A percentile compares a stretch with the other conserved stretches of the same genome.
Conservation (phyloP, 345 rosid species). For the Brassica juncea region DNA sequence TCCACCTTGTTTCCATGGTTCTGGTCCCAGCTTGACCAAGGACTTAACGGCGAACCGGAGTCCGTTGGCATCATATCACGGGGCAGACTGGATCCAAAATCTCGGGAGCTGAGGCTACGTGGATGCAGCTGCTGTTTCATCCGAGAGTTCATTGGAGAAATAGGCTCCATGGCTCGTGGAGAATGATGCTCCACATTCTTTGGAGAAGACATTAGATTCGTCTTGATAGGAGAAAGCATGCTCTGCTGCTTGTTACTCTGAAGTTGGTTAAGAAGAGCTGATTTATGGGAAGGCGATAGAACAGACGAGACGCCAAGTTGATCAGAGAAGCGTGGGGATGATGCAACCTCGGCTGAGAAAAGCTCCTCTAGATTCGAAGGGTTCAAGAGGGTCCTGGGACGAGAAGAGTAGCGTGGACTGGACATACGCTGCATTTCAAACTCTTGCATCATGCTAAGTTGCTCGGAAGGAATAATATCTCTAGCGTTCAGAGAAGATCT, state of each 20-base stretch:
- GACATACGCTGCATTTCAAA: conserved; percentile 43
- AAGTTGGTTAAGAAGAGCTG: conserved; percentile 59
- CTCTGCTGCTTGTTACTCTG: conserved; percentile 73
- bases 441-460: conserved; percentile 49
- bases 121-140: conserved; percentile 54
- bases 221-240: conserved; percentile 78
- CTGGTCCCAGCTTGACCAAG: conserved; percentile 89
- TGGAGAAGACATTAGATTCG: conserved; percentile 53
- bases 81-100: conserved; percentile 56
- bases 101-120: conserved; percentile 65
- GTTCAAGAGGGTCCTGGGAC: too few species aligned
- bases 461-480: conserved; percentile 37
- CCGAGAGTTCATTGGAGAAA: conserved; percentile 65
- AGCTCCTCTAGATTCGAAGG: background rate
- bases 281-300: conserved; percentile 67
- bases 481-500: conserved; percentile 84
- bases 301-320: conserved; percentile 55
- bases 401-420: conserved; percentile 38
- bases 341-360: conserved; percentile 55
- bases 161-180: conserved; percentile 73
- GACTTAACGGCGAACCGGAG: conserved; percentile 62
- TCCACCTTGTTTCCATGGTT: conserved; percentile 51
- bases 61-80: conserved; percentile 29
- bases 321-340: conserved; percentile 59
- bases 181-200: conserved; percentile 67